Percentiles rank a stretch among this genome's conserved stretches.
These are phyloP conservation scores for Acacia acuminata DNA, from an alignment of 306 rosid genomes.

Conservation along the genomic window DNA sequence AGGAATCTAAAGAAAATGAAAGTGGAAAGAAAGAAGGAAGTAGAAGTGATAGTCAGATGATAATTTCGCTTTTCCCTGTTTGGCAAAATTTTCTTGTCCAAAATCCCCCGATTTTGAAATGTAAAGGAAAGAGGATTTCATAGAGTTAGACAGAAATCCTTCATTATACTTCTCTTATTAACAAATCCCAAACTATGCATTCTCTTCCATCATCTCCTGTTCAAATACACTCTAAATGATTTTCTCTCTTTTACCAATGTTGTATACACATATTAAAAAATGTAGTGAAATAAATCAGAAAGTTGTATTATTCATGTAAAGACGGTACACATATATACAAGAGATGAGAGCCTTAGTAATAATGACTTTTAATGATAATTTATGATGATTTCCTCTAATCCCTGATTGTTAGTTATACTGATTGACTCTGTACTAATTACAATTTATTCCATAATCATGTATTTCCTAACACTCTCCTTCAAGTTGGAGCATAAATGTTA, in stretches of 20 bases:
- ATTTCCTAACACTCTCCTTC: too few species aligned
- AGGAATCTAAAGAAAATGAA: background rate
- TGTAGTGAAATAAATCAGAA: too few species aligned
- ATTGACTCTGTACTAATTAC: too few species aligned
- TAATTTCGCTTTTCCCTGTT: background rate
- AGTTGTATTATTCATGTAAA: too few species aligned
- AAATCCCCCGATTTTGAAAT: background rate
- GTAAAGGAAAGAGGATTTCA: background rate
- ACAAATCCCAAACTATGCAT: background rate
- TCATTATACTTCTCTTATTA: background rate
- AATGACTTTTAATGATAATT: too few species aligned
- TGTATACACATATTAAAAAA: background rate
- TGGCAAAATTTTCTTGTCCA: background rate
- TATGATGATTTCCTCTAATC: too few species aligned
- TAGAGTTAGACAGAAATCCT: background rate
- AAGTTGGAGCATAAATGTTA: too few species aligned
- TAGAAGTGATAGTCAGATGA: background rate
- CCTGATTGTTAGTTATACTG: too few species aligned
- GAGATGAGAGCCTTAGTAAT: too few species aligned
- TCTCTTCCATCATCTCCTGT: background rate
- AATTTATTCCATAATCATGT: too few species aligned
- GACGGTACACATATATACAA: too few species aligned
- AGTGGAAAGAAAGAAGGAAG: background rate
- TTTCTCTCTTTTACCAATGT: background rate
- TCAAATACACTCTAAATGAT: background rate